Evolutionary conservation across 2,329 filamentous ascomycete species (phyloP).

Genomic region (Fusarium stilboides): DNA sequence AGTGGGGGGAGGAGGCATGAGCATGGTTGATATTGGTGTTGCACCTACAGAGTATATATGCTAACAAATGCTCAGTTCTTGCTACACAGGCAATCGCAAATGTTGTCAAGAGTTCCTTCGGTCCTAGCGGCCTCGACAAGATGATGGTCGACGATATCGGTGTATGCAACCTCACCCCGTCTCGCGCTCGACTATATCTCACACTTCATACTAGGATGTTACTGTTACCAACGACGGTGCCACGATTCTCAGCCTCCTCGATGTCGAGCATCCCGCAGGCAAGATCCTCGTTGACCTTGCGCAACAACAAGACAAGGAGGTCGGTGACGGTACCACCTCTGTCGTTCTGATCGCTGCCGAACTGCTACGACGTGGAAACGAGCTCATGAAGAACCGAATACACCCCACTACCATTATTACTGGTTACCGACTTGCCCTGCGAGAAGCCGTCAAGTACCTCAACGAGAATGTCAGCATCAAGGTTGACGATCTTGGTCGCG

Average conservation of each 20-base stretch:
- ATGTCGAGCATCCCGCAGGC: conserved; percentile 97
- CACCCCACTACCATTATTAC: conserved; percentile 99
- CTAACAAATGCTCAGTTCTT: conserved; percentile 72
- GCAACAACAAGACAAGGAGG: conserved; percentile 99
- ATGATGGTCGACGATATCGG: conserved; percentile 99
- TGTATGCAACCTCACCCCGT: conserved; percentile 65
- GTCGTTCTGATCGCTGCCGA: conserved; percentile 98
- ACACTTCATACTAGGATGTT: conserved; percentile 77
- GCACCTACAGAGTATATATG: conserved; percentile 16
- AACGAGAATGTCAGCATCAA: conserved; percentile 98
- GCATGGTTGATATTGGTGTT: conserved; percentile 39
- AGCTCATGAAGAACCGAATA: conserved; percentile 99
- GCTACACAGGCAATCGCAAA: conserved; percentile 98
- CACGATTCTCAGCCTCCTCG: conserved; percentile 93
- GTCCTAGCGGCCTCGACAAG: conserved; percentile 96
- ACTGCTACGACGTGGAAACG: conserved; percentile 92
- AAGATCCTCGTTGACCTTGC: conserved; percentile 98
- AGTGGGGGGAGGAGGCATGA: conserved; percentile 44
- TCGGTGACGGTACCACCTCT: conserved; percentile 97
- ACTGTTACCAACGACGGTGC: conserved; percentile 99
- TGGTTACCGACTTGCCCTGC: conserved; percentile 93
- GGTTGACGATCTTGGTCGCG: conserved; percentile 90
- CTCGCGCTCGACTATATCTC: conserved; percentile 38
- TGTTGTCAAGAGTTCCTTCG: conserved; percentile 99
- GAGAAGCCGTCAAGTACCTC: conserved; percentile 99